These are phyloP conservation scores for Oryza meridionalis DNA, from an alignment of 176 grass and related monocot genomes.

Conservation along the genomic window DNA sequence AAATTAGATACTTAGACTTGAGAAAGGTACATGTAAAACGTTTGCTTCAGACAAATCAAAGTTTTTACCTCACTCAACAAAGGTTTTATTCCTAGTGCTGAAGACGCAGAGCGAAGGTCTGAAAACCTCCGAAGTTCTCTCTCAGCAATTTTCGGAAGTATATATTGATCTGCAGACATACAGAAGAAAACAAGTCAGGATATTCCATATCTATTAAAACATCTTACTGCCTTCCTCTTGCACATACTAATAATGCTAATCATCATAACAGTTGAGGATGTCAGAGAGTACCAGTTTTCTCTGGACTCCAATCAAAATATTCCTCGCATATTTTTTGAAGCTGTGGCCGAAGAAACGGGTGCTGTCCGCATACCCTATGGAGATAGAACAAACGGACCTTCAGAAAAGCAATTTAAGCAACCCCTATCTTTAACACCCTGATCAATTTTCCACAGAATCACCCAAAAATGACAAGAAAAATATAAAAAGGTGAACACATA, in stretches of 20 bases:
- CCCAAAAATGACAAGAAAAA: neutral
- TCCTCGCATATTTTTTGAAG: slow-evolving; percentile 78
- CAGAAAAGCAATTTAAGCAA: slow-evolving; percentile 5
- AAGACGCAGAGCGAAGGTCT: slow-evolving; percentile 64
- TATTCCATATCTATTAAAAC: slow-evolving; percentile 3
- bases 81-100: slow-evolving; percentile 53
- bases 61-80: slow-evolving; percentile 46
- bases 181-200: slow-evolving; percentile 20
- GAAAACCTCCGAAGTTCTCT: slow-evolving; percentile 90
- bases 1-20: slow-evolving; percentile 39
- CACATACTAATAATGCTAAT: slow-evolving; percentile 24
- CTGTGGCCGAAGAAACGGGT: slow-evolving; percentile 59
- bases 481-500: neutral
- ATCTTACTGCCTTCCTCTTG: neutral
- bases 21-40: slow-evolving; percentile 28
- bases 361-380: slow-evolving; percentile 61
- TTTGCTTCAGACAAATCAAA: slow-evolving; percentile 30
- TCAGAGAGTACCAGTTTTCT: slow-evolving; percentile 74
- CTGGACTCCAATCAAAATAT: slow-evolving; percentile 75
- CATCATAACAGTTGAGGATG: slow-evolving; percentile 22
- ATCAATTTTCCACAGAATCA: slow-evolving; percentile 9
- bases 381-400: slow-evolving; percentile 35
- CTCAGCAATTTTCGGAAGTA: slow-evolving; percentile 93
- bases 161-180: slow-evolving; percentile 76
- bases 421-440: neutral